Conservation (phyloP, 768 basidiomycete species). For the Tricholoma bakamatsutake region DNA sequence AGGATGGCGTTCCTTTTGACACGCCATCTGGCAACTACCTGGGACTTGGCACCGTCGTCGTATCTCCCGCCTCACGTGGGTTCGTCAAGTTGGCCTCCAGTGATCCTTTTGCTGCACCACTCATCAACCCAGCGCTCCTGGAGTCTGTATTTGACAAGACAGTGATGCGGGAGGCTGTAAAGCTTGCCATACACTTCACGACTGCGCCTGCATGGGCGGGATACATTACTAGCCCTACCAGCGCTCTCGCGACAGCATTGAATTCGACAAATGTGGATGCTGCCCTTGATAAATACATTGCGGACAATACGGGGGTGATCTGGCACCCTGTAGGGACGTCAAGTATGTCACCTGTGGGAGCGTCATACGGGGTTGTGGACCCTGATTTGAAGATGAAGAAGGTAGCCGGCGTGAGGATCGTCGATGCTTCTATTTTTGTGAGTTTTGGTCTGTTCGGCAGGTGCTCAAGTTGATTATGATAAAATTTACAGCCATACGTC, state of each 20-base stretch:
- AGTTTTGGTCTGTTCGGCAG: background rate
- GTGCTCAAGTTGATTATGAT: background rate
- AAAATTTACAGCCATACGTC: conserved; percentile 7
- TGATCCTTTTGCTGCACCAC: conserved; percentile 8
- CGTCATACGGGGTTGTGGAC: too few species aligned
- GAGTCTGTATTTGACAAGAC: conserved; percentile 8
- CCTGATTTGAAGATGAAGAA: conserved; percentile 13
- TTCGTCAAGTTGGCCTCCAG: conserved; percentile 7
- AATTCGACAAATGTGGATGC: background rate
- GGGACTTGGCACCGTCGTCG: conserved; percentile 10
- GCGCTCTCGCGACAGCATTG: conserved; percentile 7
- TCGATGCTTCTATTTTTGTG: conserved; percentile 16
- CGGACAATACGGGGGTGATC: background rate
- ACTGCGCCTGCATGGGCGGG: conserved; percentile 10
- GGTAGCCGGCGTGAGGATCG: conserved; percentile 11
- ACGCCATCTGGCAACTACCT: conserved; percentile 13
- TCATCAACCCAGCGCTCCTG: conserved; percentile 14
- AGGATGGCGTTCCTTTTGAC: conserved; percentile 12
- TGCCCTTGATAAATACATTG: background rate
- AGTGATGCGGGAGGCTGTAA: conserved; percentile 12
- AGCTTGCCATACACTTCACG: conserved; percentile 11
- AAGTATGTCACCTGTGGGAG: conserved; percentile 10
- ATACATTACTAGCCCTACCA: conserved; percentile 8
- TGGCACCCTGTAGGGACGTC: conserved; percentile 11
- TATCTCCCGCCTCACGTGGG: conserved; percentile 12